These are phyloP conservation scores for Leccinum pallidistipes DNA, from an alignment of 1,284 basidiomycete genomes.

Conservation along the genomic window DNA sequence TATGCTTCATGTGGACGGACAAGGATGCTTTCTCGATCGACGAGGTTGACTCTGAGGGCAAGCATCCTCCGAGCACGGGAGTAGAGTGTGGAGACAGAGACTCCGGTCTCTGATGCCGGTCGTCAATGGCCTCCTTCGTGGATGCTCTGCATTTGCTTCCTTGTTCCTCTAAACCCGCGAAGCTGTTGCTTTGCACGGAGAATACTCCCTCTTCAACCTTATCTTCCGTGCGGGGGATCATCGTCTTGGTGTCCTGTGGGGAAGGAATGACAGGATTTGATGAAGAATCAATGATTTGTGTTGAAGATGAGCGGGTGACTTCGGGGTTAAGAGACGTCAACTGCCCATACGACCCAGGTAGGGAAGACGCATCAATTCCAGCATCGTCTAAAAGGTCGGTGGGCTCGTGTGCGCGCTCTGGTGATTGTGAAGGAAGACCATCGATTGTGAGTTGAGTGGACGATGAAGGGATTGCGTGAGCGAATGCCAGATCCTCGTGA, in stretches of 20 bases:
- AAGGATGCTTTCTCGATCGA: slow-evolving; percentile 4
- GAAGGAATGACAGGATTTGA: background rate
- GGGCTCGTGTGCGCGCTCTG: slow-evolving; percentile 23
- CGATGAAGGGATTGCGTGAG: slow-evolving; percentile 14
- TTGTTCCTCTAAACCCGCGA: background rate
- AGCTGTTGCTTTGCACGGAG: slow-evolving; percentile 3
- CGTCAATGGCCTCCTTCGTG: slow-evolving; percentile 5
- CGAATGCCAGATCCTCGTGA: slow-evolving; percentile 5
- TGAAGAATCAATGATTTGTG: slow-evolving; percentile 8
- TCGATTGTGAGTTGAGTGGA: slow-evolving; percentile 29
- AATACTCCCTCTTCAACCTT: background rate
- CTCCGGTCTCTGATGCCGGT: slow-evolving; percentile 19
- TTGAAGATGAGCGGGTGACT: background rate
- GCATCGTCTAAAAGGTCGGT: background rate
- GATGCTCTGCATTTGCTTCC: slow-evolving; percentile 4
- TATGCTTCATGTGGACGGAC: background rate
- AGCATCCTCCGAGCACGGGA: slow-evolving; percentile 32
- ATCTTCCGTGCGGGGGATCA: background rate
- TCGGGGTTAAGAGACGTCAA: slow-evolving; percentile 4
- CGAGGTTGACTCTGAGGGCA: slow-evolving; percentile 5
- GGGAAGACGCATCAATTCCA: slow-evolving; percentile 5
- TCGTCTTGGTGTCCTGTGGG: background rate
- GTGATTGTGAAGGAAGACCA: slow-evolving; percentile 41
- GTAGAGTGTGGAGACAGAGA: slow-evolving; percentile 41
- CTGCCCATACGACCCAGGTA: slow-evolving; percentile 5